Base-by-base conservation (phyloP, 2,329 filamentous ascomycete genomes). In the Talaromyces funiculosus region DNA sequence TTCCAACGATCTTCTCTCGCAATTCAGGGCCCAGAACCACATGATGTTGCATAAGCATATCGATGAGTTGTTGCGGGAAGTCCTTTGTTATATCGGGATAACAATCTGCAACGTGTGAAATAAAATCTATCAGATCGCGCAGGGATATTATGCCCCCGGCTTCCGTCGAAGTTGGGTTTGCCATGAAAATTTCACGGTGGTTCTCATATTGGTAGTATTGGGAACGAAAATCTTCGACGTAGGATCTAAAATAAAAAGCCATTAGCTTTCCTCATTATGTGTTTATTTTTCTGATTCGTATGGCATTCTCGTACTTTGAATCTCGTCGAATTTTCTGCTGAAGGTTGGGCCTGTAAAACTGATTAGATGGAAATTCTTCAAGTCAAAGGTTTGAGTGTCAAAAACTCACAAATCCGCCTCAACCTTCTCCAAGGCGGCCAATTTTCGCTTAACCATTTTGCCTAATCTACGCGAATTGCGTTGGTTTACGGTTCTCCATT, bases 201-300 rank as follows among this genome's bases (percentile, higher is more conserved):
- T 90, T 88, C 73, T 92, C 87, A 82, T 97, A 97, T 74, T 96
- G 92, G 71, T 88, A 86, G 82, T 90, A 95, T 75, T 97, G 90
- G 70, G 88, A 87, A 65, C 87, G 78, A 70, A 96, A 96, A 71
- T 97, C 93, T 66, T 95, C 90, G 63, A 88, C 84, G 76, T 97
- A 97, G 3, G 92, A 95, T 69, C 87, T 90, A 64, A 53, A 38
- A 12, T 14, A 26, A 53, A 12, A 29, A 22, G 6, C 1, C 3
- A 42, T 59, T 43, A 53, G 45, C 3, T 2, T 40, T 29, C n/a
- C 7, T n/a, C 12, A 7, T 20, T 10, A 5, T 7, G 12, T 7
- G 5, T 56, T 3, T n/a, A 10, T 24, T 7, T 18, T 18, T 7
- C 4, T 45, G 37, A 33, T 18, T 7, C 26, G 16, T 3, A 24